Conservation (phyloP, 345 rosid species). For the Punica granatum region DNA sequence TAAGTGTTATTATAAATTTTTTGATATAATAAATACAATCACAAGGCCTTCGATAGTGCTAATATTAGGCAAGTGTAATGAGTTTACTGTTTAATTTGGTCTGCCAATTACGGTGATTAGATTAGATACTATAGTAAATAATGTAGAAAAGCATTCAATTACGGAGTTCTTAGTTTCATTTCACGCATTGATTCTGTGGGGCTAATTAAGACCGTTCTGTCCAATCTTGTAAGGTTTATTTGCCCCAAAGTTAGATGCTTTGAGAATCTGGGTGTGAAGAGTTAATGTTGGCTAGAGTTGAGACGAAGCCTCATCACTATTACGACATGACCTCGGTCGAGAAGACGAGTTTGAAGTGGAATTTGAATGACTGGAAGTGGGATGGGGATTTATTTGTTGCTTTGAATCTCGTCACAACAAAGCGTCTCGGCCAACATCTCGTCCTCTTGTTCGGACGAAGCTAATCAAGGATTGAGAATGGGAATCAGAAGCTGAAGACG, state of each 20-base stretch:
- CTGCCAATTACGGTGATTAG: too few species aligned
- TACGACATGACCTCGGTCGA: constrained; percentile 52
- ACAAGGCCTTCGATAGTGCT: too few species aligned
- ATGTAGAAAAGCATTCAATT: too few species aligned
- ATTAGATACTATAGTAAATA: too few species aligned
- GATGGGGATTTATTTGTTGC: constrained; percentile 95
- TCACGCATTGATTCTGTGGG: not conserved
- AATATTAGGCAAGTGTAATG: too few species aligned
- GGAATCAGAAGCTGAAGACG: constrained; percentile 56
- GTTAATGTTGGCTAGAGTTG: constrained; percentile 65
- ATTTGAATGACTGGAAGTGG: constrained; percentile 97
- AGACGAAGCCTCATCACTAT: constrained; percentile 35
- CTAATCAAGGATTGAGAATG: constrained; percentile 37
- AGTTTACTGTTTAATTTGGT: too few species aligned
- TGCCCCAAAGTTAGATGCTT: constrained; percentile 10
- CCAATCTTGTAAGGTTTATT: constrained; percentile 14
- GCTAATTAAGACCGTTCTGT: constrained; percentile 3
- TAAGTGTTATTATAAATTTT: too few species aligned
- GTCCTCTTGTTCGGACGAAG: constrained; percentile 79
- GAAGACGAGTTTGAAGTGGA: constrained; percentile 72
- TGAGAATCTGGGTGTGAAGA: not conserved
- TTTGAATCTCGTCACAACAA: constrained; percentile 36
- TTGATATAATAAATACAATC: too few species aligned
- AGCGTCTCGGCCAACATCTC: constrained; percentile 54
- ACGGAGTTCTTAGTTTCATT: too few species aligned